Base-by-base conservation (phyloP, 2,329 filamentous ascomycete genomes). In the Cladosporium sphaerospermum region DNA sequence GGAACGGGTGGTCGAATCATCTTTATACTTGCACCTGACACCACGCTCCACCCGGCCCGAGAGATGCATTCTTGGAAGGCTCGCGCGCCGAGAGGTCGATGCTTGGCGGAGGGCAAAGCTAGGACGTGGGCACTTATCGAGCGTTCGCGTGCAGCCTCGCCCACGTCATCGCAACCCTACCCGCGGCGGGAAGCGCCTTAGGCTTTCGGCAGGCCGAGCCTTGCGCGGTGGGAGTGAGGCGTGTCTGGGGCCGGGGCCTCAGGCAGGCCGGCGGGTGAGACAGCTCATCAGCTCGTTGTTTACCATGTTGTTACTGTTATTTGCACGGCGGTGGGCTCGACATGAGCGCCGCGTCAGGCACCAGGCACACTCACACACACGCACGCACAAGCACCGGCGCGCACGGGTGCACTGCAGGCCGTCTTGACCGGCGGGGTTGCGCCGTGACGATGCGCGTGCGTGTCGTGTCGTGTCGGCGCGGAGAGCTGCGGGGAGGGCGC, bases 11-110 rank as follows among this genome's bases (percentile, higher is more conserved):
- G 32, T 28, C 43, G 40, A 51, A 44, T 51, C 48, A 44, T 23
- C 48, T 51, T 50, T 51, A 51, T 51, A 51, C 48, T 51, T 51
- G 48, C 48, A 51, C 40, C 48, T 51, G 48, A 51, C 48, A 32
- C 36, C 40, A 43, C 40, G 48, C 40, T 51, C 48, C 48, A 51
- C 48, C 48, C 3, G 40, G 40, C 40, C 48, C 48, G 44, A 51
- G 48, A 51, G 43, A 39, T 51, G 44, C 48, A 36, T 51, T 51
- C 48, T 51, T 51, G 48, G 48, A 37, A 51, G 31, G 28, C 18
- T 51, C 28, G 28, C 14, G 44, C 36, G 48, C 48, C 48, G 31
- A 51, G 48, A 51, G 14, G 48, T 51, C 14, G 48, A 51, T 51
- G 47, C 48, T 51, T 51, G 48, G 48, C 48, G 13, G 14, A 23